phyloP scores from a whole-genome alignment of 78 protist genomes.

The Dictyostelium intermedium region DNA sequence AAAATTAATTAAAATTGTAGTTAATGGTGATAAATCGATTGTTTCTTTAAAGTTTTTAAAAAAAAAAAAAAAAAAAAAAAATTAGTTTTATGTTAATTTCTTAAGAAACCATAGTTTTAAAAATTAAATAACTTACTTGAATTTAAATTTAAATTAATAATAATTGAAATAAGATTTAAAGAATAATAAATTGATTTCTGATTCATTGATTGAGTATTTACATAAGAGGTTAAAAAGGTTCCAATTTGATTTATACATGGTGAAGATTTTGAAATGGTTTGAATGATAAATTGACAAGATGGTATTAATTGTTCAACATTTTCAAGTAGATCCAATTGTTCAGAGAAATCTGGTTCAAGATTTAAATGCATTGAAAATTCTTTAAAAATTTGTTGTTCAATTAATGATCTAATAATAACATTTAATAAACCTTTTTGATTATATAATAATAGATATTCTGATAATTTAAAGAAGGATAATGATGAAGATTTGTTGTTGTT shows the following conservation, averaged over 20 bases:
- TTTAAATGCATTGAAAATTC: background rate
- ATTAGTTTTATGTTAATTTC: background rate
- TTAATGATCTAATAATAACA: background rate
- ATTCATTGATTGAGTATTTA: conserved; percentile 17
- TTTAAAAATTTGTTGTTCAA: background rate
- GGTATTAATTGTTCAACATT: conserved; percentile 9
- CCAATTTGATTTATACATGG: background rate
- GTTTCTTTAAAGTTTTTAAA: background rate
- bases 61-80: background rate
- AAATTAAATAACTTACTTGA: conserved; percentile 17
- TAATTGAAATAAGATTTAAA: conserved; percentile 37
- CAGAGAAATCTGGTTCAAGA: background rate
- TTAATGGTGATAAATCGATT: conserved; percentile 34
- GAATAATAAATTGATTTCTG: conserved; percentile 32
- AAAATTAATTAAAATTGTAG: conserved; percentile 46
- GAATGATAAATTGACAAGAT: background rate
- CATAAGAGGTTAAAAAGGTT: background rate
- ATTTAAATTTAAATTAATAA: background rate
- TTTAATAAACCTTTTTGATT: background rate
- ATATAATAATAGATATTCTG: conserved; percentile 2
- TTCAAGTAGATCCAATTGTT: background rate
- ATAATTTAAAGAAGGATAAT: conserved; percentile 12
- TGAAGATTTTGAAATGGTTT: background rate
- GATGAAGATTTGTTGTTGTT: background rate
- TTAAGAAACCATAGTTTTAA: background rate